phyloP scores from a whole-genome alignment of 768 basidiomycete genomes.

The Sporobolomyces phaffii region DNA sequence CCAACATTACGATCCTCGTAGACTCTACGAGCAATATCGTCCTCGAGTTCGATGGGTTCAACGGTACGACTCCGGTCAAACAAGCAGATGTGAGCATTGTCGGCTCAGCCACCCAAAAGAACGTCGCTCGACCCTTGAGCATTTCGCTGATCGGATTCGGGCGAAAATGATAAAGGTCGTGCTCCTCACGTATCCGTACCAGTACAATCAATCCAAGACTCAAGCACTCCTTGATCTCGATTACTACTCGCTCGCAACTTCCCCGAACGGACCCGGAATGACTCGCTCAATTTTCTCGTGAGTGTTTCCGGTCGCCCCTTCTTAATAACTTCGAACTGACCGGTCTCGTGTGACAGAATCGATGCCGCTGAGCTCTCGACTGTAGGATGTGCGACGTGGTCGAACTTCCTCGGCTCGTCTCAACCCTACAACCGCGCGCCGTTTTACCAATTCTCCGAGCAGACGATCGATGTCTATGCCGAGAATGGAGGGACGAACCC shows the following conservation, averaged over 20 bases:
- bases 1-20: constrained; percentile 28
- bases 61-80: constrained; percentile 29
- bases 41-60: constrained; percentile 30
- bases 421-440: constrained; percentile 30
- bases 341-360: neutral
- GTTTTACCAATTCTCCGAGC: constrained; percentile 34
- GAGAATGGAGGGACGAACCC: constrained; percentile 30
- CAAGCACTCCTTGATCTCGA: constrained; percentile 18
- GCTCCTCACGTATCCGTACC: constrained; percentile 32
- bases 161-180: constrained; percentile 19
- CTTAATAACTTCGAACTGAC: too few species aligned
- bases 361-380: constrained; percentile 17
- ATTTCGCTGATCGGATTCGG: too few species aligned
- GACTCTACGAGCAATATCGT: constrained; percentile 14
- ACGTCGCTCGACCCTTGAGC: too few species aligned
- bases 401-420: constrained; percentile 18
- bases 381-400: constrained; percentile 24
- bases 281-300: constrained; percentile 22
- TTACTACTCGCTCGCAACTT: constrained; percentile 20
- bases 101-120: neutral
- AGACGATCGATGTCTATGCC: constrained; percentile 23
- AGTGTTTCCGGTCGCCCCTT: neutral
- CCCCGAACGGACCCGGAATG: constrained; percentile 29
- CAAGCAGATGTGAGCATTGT: constrained; percentile 31
- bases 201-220: neutral